Percentiles rank a stretch among this genome's conserved stretches.
Conservation (phyloP, 2,329 filamentous ascomycete genomes). For the Cladobotryum protrusum region DNA sequence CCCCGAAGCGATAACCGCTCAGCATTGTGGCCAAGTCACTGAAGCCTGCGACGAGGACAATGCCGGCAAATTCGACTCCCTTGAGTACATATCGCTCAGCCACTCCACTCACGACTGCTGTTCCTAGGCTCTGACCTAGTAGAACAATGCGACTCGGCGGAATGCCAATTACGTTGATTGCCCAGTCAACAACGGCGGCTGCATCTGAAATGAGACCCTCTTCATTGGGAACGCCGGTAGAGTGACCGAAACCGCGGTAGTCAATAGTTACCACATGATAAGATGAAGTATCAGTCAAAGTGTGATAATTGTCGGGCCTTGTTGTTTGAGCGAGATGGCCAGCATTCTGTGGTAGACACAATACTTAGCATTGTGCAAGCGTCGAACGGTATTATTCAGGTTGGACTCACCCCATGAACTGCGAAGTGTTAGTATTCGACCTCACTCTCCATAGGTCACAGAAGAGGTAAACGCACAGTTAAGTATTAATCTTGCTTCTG, state of each 20-base stretch:
- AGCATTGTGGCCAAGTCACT: constrained; percentile 67
- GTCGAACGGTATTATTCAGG: neutral
- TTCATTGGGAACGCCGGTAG: constrained; percentile 75
- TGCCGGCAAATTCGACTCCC: constrained; percentile 65
- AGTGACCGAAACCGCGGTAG: constrained; percentile 82
- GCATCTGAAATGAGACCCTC: constrained; percentile 75
- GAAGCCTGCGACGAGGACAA: constrained; percentile 77
- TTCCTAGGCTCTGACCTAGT: constrained; percentile 82
- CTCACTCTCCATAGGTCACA: neutral
- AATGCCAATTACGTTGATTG: constrained; percentile 57
- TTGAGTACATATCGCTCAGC: constrained; percentile 60
- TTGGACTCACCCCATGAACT: constrained; percentile 58
- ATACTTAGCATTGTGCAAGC: constrained; percentile 26
- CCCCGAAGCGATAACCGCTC: constrained; percentile 71
- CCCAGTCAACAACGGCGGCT: constrained; percentile 65
- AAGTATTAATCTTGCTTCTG: constrained; percentile 56
- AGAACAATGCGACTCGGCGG: constrained; percentile 68
- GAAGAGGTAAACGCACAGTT: constrained; percentile 44
- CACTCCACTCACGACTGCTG: constrained; percentile 71
- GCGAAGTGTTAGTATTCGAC: constrained; percentile 2
- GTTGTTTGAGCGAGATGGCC: constrained; percentile 76
- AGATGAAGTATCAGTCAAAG: constrained; percentile 63
- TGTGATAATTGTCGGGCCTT: constrained; percentile 71
- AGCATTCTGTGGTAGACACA: constrained; percentile 65
- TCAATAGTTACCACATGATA: constrained; percentile 84